Evolutionary conservation across 345 rosid species (phyloP).

Genomic region (Syzygium jambos): DNA sequence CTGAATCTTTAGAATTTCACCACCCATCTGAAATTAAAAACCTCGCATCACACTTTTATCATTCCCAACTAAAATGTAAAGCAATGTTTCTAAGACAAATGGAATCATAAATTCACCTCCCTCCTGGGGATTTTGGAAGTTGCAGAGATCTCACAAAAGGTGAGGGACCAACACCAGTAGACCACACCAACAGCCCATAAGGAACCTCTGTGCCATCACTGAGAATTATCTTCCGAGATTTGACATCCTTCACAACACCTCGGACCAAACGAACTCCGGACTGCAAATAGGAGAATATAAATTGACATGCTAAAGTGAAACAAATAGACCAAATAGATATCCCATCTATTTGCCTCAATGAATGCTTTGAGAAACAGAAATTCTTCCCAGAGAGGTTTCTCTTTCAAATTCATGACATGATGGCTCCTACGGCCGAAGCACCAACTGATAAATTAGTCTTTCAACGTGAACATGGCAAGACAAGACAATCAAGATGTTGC

Average conservation of each 20-base stretch:
- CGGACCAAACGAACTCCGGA: conserved; percentile 85
- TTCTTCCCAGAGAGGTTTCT: not conserved
- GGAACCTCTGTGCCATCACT: conserved; percentile 84
- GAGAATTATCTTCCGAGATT: conserved; percentile 65
- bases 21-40: no score
- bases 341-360: not conserved
- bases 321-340: not conserved
- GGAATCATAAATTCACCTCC: conserved; percentile 42
- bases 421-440: not conserved
- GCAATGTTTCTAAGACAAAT: not conserved
- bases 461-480: not conserved
- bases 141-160: conserved; percentile 55
- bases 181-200: conserved; percentile 87
- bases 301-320: not conserved
- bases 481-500: not conserved
- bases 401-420: not conserved
- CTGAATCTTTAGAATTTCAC: not conserved
- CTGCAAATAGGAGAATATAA: conserved; percentile 25
- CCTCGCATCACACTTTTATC: not conserved
- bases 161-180: conserved; percentile 94
- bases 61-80: not conserved
- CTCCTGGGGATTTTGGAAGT: conserved; percentile 85
- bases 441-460: not conserved
- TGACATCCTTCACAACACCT: conserved; percentile 84
- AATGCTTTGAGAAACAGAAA: not conserved